phyloP scores from a whole-genome alignment of 2,329 filamentous ascomycete species.

The Nakataea oryzae region DNA sequence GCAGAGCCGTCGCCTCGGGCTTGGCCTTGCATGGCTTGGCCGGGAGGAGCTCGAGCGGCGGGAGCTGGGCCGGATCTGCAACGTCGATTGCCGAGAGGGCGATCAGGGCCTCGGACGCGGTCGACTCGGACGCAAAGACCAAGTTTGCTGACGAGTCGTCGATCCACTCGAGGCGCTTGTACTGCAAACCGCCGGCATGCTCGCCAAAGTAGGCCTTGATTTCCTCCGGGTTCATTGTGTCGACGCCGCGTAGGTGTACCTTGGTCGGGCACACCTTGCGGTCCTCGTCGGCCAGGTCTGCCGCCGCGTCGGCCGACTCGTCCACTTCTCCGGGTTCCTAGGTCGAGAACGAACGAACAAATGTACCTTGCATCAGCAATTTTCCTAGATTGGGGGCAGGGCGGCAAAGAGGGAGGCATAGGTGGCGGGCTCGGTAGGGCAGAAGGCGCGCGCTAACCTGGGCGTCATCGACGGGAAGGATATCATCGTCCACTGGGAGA shows the following conservation, averaged over 20 bases:
- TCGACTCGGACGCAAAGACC: constrained; percentile 51
- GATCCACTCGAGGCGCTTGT: constrained; percentile 78
- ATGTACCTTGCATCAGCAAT: constrained; percentile 3
- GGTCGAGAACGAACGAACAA: neutral
- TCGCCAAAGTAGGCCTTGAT: constrained; percentile 65
- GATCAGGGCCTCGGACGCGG: constrained; percentile 42
- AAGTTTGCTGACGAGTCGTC: constrained; percentile 88
- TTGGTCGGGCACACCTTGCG: constrained; percentile 41
- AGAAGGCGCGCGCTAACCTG: constrained; percentile 11
- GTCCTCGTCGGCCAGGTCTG: constrained; percentile 14
- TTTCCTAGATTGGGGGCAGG: neutral
- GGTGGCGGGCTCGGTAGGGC: neutral
- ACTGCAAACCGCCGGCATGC: constrained; percentile 46
- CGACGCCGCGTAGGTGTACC: constrained; percentile 75
- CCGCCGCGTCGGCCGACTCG: constrained; percentile 13
- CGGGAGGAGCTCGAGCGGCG: constrained; percentile 52
- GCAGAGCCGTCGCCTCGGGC: constrained; percentile 58
- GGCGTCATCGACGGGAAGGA: constrained; percentile 15
- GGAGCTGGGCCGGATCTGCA: constrained; percentile 42
- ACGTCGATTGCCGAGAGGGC: constrained; percentile 42
- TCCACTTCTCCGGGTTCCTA: constrained; percentile 31
- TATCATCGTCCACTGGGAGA: constrained; percentile 17
- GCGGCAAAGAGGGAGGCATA: neutral
- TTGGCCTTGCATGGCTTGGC: constrained; percentile 60
- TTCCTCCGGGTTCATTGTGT: constrained; percentile 69